Evolutionary conservation across 2,329 filamentous ascomycete genomes (phyloP).

Genomic region (Lasiodiplodia hormozganensis): DNA sequence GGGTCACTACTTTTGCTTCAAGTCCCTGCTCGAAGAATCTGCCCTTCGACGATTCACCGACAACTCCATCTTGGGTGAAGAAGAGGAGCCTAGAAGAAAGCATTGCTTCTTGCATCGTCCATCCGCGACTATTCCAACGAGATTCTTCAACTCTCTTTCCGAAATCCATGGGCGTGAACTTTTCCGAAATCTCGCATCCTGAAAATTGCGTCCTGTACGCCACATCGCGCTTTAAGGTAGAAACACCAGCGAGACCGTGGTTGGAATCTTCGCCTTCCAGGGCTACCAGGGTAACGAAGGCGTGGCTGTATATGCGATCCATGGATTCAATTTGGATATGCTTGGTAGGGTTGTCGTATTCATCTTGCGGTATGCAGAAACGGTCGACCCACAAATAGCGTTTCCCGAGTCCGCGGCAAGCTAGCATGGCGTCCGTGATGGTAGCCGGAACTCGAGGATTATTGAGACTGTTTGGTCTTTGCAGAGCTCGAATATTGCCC

Average conservation of each 20-base stretch:
- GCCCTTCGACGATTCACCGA: neutral
- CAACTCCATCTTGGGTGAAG: neutral
- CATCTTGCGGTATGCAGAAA: neutral
- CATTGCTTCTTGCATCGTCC: neutral
- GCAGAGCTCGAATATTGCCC: neutral
- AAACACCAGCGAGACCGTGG: neutral
- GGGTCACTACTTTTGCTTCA: too few relatives aligned
- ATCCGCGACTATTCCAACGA: neutral
- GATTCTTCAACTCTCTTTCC: neutral
- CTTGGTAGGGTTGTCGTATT: neutral
- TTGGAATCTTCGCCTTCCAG: neutral
- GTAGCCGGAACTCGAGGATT: neutral
- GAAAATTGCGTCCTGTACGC: too few relatives aligned
- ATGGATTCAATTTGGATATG: neutral
- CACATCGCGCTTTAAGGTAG: neutral
- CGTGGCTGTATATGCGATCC: neutral
- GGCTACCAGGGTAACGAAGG: neutral
- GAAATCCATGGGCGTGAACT: neutral
- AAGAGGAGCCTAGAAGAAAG: neutral
- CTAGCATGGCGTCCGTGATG: neutral
- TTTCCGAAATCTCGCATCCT: neutral
- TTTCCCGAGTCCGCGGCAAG: neutral
- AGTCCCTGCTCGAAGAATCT: too few relatives aligned
- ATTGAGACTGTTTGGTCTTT: neutral
- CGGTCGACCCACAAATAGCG: neutral